Conservation (phyloP, 441 rosid species). For the Gossypium gossypioides region DNA sequence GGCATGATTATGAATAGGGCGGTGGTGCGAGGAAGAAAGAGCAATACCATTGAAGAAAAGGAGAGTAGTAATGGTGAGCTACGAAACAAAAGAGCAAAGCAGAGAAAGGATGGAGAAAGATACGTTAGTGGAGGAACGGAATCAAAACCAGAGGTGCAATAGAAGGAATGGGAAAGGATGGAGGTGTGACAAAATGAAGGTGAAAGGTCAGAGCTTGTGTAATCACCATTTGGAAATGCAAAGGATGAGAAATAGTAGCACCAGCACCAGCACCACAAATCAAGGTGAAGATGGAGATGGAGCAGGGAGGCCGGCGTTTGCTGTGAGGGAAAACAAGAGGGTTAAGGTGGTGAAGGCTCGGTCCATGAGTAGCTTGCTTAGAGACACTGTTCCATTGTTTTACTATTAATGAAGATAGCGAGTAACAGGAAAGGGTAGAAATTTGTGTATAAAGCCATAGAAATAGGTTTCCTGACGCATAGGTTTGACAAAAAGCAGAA, state of each 20-base stretch:
- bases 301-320: not conserved
- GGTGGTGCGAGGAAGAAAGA: slow-evolving; percentile 26
- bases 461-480: not conserved
- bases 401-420: not conserved
- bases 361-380: slow-evolving; percentile 14
- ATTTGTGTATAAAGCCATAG: not conserved
- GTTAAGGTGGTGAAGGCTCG: slow-evolving; percentile 8
- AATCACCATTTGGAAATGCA: slow-evolving; percentile 7
- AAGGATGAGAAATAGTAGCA: not conserved
- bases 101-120: not conserved
- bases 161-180: slow-evolving; percentile 16
- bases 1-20: not conserved
- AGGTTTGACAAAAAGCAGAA: not conserved
- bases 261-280: not conserved
- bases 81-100: not conserved
- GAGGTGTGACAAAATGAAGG: slow-evolving; percentile 14
- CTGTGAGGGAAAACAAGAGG: not conserved
- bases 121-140: not conserved
- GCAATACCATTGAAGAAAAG: slow-evolving; percentile 24
- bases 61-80: slow-evolving; percentile 8
- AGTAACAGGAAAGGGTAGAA: not conserved
- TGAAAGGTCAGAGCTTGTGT: slow-evolving; percentile 4
- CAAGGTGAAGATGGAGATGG: not conserved
- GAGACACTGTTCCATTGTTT: slow-evolving; percentile 2
- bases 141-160: slow-evolving; percentile 9